phyloP scores from a whole-genome alignment of 352 stramenopile genomes.

The Globisporangium heterothallicum region DNA sequence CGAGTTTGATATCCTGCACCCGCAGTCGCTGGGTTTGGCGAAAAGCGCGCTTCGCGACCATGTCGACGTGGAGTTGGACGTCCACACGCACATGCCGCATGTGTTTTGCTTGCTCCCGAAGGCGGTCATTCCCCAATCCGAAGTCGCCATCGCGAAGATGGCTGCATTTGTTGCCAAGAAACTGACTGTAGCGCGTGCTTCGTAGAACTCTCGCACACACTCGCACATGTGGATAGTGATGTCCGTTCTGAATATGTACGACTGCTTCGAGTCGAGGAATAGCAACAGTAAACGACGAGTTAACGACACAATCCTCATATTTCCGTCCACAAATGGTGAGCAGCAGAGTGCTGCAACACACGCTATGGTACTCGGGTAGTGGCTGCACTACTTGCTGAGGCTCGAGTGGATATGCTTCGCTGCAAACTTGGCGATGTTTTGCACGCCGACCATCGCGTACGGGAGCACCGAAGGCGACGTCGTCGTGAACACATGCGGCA shows the following conservation, averaged over 20 bases:
- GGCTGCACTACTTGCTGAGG: not conserved
- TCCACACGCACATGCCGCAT: slow-evolving; percentile 32
- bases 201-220: no score
- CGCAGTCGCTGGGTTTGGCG: slow-evolving; percentile 22
- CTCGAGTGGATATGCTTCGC: not conserved
- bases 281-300: no score
- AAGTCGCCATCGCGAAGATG: slow-evolving; percentile 11
- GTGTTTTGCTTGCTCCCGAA: slow-evolving; percentile 30
- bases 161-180: slow-evolving; percentile 4
- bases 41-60: slow-evolving; percentile 21
- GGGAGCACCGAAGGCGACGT: not conserved
- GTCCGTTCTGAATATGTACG: no score
- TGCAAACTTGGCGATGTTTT: not conserved
- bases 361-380: no score
- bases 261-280: no score
- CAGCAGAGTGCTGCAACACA: no score
- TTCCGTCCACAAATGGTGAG: no score
- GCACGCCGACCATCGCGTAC: not conserved
- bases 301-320: no score
- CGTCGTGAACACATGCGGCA: not conserved
- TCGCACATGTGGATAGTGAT: no score
- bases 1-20: slow-evolving; percentile 25
- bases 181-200: not conserved
- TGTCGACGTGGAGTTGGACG: slow-evolving; percentile 32
- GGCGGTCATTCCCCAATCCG: slow-evolving; percentile 25